Percentiles rank a stretch among this genome's conserved stretches.
phyloP scores from a whole-genome alignment of 2,329 filamentous ascomycete species.

The Colletotrichum melonis region DNA sequence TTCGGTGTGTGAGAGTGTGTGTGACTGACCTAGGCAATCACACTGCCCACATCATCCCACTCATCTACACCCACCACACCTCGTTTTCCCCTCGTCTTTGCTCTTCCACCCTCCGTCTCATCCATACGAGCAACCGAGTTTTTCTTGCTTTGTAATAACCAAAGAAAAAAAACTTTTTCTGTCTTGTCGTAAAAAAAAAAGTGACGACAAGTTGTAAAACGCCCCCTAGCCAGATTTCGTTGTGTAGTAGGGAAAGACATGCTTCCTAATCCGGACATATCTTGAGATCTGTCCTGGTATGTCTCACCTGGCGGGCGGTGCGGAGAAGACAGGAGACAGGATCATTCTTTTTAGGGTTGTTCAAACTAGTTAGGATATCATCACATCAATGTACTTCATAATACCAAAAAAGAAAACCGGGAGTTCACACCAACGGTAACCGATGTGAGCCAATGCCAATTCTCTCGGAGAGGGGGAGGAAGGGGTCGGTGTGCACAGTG shows the following conservation, averaged over 20 bases:
- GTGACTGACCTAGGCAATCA: slow-evolving; percentile 8
- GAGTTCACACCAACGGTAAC: too few relatives aligned
- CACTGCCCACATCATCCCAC: not conserved
- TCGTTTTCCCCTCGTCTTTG: not conserved
- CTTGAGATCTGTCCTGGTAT: not conserved
- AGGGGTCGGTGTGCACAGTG: not conserved
- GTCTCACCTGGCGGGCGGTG: slow-evolving; percentile 8
- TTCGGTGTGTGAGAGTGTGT: not conserved
- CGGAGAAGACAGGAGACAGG: not conserved
- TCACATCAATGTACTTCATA: not conserved
- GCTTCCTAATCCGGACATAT: slow-evolving; percentile 27
- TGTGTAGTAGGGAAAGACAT: slow-evolving; percentile 4
- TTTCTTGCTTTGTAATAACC: slow-evolving; percentile 6
- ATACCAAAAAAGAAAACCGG: slow-evolving; percentile 8
- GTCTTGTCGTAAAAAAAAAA: not conserved
- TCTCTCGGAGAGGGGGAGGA: not conserved
- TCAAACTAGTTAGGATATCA: slow-evolving; percentile 7
- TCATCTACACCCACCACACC: not conserved
- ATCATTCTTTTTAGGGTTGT: not conserved
- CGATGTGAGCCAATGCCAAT: not conserved
- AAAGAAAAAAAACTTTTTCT: not conserved
- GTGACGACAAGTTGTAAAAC: not conserved
- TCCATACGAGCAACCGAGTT: not conserved
- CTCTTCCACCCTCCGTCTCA: not conserved
- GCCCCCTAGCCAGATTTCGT: not conserved